Evolutionary conservation across 2,329 filamentous ascomycete genomes (phyloP), one percentile per base, ranked within the genome.

Genomic region (Fusarium nodosum): DNA sequence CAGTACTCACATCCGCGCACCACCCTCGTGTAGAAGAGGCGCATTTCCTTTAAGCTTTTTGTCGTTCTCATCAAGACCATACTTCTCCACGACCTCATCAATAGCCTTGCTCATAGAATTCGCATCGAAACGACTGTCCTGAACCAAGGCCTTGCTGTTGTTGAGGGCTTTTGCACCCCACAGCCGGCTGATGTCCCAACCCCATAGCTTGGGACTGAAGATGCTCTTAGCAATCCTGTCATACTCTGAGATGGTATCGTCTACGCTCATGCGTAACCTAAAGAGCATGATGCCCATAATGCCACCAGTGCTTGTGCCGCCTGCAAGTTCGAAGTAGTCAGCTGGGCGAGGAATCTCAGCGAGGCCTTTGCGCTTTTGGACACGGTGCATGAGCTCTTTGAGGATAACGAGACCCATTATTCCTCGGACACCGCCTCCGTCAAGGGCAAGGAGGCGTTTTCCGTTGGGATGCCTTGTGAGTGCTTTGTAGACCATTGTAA

Each of bases 251-350:
- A 73, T 73, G 1, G 70, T 56, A 8, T 73, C 56, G 0, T 66
- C 26, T 0, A 67, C 68, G 0, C 54, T 69, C 70, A 71, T 72
- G 9, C 65, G 71, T 15, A 72, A 52, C 1, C 71, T 58, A 7
- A 72, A 72, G 11, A 73, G 66, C 71, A 66, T 68, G 5, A 68
- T 68, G 0, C 65, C 65, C 33, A 68, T 68, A 20, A 68, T 68
- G 67, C 68, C 68, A 0, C 68, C 68, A 0, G 69, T 69, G 36
- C 68, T 72, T 0, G 69, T 72, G 16, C 69, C 69, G 1, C 48
- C 68, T 0, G 69, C 68, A 2, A 72, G 66, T 13, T 72, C 67
- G 8, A 72, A 72, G 6, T 72, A 72, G 15, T 72, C 69, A 0
- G 53, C 51, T 8, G 69, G 69, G 0, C 52, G 48, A 11, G 60